phyloP scores from a whole-genome alignment of 1,284 basidiomycete species.

The Puccinia brachypodii region DNA sequence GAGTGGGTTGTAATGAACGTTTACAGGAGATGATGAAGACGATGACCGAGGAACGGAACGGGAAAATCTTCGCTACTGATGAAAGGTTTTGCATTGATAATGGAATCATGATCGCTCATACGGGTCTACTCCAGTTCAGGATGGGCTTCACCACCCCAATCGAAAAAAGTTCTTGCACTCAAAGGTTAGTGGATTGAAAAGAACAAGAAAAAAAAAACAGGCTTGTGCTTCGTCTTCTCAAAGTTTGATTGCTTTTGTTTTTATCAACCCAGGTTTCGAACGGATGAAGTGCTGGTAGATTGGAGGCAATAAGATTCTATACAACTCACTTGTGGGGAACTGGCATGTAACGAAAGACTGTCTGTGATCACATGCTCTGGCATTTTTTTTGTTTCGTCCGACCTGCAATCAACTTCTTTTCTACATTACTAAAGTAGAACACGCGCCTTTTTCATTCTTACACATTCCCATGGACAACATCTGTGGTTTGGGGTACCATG shows the following conservation, averaged over 20 bases:
- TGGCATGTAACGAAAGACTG: background rate
- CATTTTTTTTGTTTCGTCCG: background rate
- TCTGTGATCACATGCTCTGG: too few species aligned
- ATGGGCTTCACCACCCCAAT: slow-evolving; percentile 85
- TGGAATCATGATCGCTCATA: slow-evolving; percentile 99
- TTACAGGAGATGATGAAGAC: slow-evolving; percentile 98
- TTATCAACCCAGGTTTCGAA: slow-evolving; percentile 47
- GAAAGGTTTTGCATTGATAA: slow-evolving; percentile 99
- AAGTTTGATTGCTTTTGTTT: background rate
- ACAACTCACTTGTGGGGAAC: background rate
- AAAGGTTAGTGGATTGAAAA: slow-evolving; percentile 68
- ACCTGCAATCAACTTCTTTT: background rate
- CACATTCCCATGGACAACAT: too few species aligned
- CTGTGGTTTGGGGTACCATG: too few species aligned
- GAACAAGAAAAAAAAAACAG: too few species aligned
- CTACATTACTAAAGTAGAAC: too few species aligned
- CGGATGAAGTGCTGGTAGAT: slow-evolving; percentile 50
- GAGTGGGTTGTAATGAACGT: slow-evolving; percentile 96
- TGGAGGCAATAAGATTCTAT: slow-evolving; percentile 35
- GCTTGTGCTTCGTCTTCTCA: background rate
- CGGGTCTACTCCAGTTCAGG: slow-evolving; percentile 83
- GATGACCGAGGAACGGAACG: slow-evolving; percentile 88
- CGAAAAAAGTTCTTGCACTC: slow-evolving; percentile 79
- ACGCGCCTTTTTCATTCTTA: too few species aligned
- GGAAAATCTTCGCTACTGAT: slow-evolving; percentile 91